Evolutionary conservation across 257 asterid genomes (phyloP), one percentile per base, ranked within the genome.

Genomic region (Echium plantagineum): DNA sequence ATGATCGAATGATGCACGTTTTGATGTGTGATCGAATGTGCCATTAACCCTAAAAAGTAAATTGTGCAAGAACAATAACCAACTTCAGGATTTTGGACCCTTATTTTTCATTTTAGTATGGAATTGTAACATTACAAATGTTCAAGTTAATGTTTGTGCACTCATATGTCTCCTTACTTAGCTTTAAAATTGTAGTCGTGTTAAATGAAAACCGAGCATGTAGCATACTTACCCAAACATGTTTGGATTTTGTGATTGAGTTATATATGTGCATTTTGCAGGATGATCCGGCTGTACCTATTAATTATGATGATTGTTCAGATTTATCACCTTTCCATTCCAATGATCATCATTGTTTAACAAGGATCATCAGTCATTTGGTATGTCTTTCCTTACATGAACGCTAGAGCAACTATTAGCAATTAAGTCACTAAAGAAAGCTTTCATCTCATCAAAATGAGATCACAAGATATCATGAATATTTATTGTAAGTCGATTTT

Each of bases 301-400:
- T 32, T 22, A 67, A 64, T 68, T 66, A 57, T 7, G 19, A 55
- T 21, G 72, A 74, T 42, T 59, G 52, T 60, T 64, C 63, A 15
- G 70, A 24, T 60, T 63, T 66, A 2, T 30, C 66, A 6, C 28
- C 46, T 46, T 70, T 74, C 5, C 63, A 63, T 75, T 66, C 52
- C 38, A 77, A 75, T 65, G 57, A 70, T 62, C 76, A 58, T 56
- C 72, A 49, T 65, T 80, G 79, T 85, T 75, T 82, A 79, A 70
- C 72, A 59, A 73, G 64, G 32, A 62, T 82, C 68, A 65, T 74
- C 21, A 79, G 75, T 53, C 70, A 74, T 69, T 69, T 84, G 85
- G 96, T 85, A 81, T 59, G 71, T 56, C 55, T 67, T 64, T 69
- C 49, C 13, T 42, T 2, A 10, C 17, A 42, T 0, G 5, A 42